Evolutionary conservation across 2,329 filamentous ascomycete genomes (phyloP).

Genomic region (Simplicillium sp.): DNA sequence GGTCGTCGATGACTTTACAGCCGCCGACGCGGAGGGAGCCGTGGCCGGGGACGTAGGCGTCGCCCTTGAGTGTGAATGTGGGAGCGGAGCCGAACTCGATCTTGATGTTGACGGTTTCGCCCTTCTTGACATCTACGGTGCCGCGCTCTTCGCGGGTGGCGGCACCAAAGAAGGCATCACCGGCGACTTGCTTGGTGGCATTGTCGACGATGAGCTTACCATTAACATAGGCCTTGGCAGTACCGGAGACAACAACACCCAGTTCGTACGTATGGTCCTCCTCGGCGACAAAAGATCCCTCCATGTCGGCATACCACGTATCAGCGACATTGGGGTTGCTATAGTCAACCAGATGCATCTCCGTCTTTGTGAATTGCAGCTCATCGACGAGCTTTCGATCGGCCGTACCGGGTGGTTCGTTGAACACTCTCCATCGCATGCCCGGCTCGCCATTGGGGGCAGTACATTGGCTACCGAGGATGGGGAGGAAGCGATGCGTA

Average conservation of each 20-base stretch:
- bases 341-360: constrained; percentile 40
- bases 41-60: constrained; percentile 41
- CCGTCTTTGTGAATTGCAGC: constrained; percentile 36
- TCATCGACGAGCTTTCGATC: constrained; percentile 41
- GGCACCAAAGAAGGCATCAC: constrained; percentile 55
- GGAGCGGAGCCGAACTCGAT: constrained; percentile 52
- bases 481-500: constrained; percentile 54
- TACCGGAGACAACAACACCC: constrained; percentile 56
- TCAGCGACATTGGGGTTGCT: constrained; percentile 42
- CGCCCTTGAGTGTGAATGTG: constrained; percentile 42
- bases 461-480: constrained; percentile 43
- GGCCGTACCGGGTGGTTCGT: constrained; percentile 40
- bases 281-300: constrained; percentile 50
- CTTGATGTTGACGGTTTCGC: constrained; percentile 46
- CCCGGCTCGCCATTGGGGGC: constrained; percentile 43
- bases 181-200: constrained; percentile 50
- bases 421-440: constrained; percentile 54
- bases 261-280: constrained; percentile 55
- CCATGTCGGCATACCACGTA: constrained; percentile 52
- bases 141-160: constrained; percentile 57
- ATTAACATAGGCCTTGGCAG: constrained; percentile 56
- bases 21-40: constrained; percentile 56
- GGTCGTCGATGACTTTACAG: constrained; percentile 45
- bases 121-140: constrained; percentile 45
- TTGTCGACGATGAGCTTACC: constrained; percentile 56